Conservation (phyloP, 495 filamentous ascomycete species). For the Terfezia claveryi region DNA sequence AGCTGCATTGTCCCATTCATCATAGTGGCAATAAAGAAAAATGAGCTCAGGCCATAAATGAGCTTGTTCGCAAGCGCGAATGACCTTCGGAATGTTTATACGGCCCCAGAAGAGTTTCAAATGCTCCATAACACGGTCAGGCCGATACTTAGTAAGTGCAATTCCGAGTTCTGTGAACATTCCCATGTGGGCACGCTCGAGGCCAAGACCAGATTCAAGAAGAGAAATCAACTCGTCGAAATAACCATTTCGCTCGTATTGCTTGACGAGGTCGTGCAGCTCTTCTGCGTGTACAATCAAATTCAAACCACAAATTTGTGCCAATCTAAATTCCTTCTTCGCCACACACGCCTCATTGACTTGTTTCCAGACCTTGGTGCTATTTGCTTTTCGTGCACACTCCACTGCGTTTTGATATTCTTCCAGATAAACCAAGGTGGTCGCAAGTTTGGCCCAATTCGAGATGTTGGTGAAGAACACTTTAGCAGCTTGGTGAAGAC, state of each 20-base stretch:
- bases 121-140: slow-evolving; percentile 94
- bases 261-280: slow-evolving; percentile 73
- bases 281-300: slow-evolving; percentile 97
- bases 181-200: slow-evolving; percentile 79
- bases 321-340: slow-evolving; percentile 98
- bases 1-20: slow-evolving; percentile 96
- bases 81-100: slow-evolving; percentile 91
- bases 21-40: slow-evolving; percentile 97
- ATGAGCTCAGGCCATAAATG: slow-evolving; percentile 95
- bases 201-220: slow-evolving; percentile 82
- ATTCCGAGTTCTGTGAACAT: slow-evolving; percentile 96
- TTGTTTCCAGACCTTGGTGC: slow-evolving; percentile 97
- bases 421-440: slow-evolving; percentile 81
- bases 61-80: slow-evolving; percentile 82
- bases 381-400: slow-evolving; percentile 97
- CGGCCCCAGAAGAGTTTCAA: slow-evolving; percentile 96
- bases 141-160: slow-evolving; percentile 88
- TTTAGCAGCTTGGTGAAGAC: slow-evolving; percentile 88
- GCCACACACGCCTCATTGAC: slow-evolving; percentile 90
- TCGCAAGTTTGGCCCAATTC: slow-evolving; percentile 98
- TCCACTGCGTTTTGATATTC: slow-evolving; percentile 98
- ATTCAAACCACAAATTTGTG: slow-evolving; percentile 97
- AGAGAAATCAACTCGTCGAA: slow-evolving; percentile 93
- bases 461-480: slow-evolving; percentile 97
- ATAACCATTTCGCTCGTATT: slow-evolving; percentile 94